phyloP scores from a whole-genome alignment of 192 early-diverging fungal species.

The Neocallimastix lanati region DNA sequence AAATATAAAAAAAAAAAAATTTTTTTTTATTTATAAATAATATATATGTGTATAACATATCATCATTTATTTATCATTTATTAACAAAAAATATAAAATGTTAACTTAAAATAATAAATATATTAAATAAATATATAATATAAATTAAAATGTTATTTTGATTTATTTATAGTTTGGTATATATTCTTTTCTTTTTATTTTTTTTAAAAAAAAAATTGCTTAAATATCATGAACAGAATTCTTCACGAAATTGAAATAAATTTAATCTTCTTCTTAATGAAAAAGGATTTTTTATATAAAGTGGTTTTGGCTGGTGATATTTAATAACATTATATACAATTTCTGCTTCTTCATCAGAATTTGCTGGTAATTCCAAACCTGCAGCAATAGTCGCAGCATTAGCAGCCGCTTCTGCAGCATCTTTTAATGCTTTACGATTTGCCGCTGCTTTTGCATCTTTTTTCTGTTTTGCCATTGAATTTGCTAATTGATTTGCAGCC shows the following conservation, averaged over 20 bases:
- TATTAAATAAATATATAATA: too few species aligned
- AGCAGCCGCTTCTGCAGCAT: neutral
- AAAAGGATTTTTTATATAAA: conserved; percentile 6
- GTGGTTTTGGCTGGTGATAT: conserved; percentile 37
- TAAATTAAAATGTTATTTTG: too few species aligned
- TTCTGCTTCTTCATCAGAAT: conserved; percentile 57
- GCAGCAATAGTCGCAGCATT: neutral
- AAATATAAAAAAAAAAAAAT: too few species aligned
- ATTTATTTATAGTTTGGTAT: too few species aligned
- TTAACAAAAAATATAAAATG: too few species aligned
- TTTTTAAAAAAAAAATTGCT: too few species aligned
- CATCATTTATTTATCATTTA: too few species aligned
- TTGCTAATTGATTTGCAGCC: conserved; percentile 18
- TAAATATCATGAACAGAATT: neutral
- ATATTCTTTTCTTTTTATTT: too few species aligned
- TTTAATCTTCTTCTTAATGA: neutral
- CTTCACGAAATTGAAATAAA: neutral
- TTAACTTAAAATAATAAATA: too few species aligned
- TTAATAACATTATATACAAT: conserved; percentile 43
- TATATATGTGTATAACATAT: too few species aligned
- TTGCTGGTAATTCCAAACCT: neutral
- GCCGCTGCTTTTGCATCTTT: conserved; percentile 18
- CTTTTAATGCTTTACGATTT: neutral
- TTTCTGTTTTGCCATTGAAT: conserved; percentile 29
- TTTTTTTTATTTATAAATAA: too few species aligned